These are phyloP conservation scores for Russula sp. DNA, from an alignment of 768 basidiomycete species.

Conservation along the genomic window DNA sequence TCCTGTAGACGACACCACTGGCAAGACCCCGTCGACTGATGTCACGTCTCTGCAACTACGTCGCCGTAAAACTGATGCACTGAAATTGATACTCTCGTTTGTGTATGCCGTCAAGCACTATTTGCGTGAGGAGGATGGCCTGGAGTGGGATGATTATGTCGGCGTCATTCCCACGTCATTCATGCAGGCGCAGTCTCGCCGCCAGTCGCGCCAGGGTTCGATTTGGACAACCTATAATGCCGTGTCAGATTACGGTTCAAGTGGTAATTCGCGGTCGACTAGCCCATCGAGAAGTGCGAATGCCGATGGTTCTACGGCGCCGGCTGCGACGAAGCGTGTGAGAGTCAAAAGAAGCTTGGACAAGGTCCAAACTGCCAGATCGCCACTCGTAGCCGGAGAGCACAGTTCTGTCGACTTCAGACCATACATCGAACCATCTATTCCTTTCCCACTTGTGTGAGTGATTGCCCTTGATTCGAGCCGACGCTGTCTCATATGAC, in stretches of 20 bases:
- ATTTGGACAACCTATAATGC: constrained; percentile 33
- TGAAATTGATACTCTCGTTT: constrained; percentile 66
- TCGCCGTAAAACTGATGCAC: constrained; percentile 59
- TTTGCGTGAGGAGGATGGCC: constrained; percentile 77
- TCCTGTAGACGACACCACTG: constrained; percentile 46
- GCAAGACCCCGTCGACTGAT: constrained; percentile 44
- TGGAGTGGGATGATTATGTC: constrained; percentile 58
- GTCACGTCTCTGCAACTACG: constrained; percentile 50
- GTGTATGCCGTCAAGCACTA: constrained; percentile 74
- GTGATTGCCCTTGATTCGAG: constrained; percentile 25
- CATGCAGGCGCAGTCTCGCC: constrained; percentile 32
- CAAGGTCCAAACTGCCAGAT: constrained; percentile 39
- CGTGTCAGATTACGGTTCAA: constrained; percentile 21
- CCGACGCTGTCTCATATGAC: neutral
- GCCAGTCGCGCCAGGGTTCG: constrained; percentile 31
- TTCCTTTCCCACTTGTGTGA: constrained; percentile 80
- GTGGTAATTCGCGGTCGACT: constrained; percentile 8
- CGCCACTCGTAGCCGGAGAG: constrained; percentile 56
- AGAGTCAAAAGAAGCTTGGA: constrained; percentile 68
- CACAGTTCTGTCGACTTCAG: constrained; percentile 58
- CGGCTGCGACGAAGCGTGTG: constrained; percentile 47
- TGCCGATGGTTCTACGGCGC: neutral
- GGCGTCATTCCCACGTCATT: constrained; percentile 63
- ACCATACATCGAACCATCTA: constrained; percentile 37
- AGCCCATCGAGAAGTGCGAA: constrained; percentile 14